phyloP scores from a whole-genome alignment of 164 flowering plant species.

The Buxus sempervirens region DNA sequence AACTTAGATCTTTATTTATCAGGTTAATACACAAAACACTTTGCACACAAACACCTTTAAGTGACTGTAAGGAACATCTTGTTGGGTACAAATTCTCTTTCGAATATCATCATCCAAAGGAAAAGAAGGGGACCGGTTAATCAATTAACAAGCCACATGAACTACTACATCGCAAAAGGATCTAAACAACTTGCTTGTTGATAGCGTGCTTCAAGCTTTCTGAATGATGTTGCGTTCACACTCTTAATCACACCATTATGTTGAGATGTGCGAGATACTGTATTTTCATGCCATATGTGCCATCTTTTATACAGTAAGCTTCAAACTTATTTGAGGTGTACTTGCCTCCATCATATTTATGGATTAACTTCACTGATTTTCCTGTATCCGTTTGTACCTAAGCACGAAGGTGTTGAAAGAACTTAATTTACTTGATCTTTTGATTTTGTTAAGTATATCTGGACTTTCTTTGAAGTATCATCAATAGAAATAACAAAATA shows the following conservation, averaged over 20 bases:
- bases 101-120: too few relatives aligned
- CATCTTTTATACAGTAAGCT: background rate
- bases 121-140: slow-evolving; percentile 1
- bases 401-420: background rate
- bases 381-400: background rate
- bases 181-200: background rate
- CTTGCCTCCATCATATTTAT: background rate
- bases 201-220: background rate
- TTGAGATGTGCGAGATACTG: background rate
- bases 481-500: too few relatives aligned
- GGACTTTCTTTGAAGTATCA: background rate
- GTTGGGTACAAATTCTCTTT: background rate
- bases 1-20: too few relatives aligned
- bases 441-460: too few relatives aligned
- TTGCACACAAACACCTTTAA: background rate
- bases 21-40: background rate
- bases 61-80: background rate
- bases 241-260: slow-evolving; percentile 1
- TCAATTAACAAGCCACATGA: background rate
- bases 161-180: background rate
- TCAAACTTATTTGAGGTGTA: background rate
- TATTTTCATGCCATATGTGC: slow-evolving; percentile 1
- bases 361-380: background rate
- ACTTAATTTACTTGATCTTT: background rate
- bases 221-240: background rate